Percentiles rank a stretch among this genome's conserved stretches.
These are phyloP conservation scores for Globisporangium cystogenes DNA, from an alignment of 352 stramenopile genomes.

Conservation along the genomic window DNA sequence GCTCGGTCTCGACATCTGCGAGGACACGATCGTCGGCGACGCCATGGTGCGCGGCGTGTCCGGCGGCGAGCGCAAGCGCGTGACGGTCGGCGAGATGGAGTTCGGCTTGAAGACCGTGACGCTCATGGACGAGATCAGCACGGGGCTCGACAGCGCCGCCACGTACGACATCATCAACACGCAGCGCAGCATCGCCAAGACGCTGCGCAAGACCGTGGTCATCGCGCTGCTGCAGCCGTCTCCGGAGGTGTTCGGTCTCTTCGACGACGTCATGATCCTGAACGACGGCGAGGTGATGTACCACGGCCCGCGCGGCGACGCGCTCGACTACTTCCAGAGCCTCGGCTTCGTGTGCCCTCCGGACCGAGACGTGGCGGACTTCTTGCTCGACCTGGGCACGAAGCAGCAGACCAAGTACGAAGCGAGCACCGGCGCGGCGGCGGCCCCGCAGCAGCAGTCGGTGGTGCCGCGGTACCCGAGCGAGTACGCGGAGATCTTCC, in stretches of 20 bases:
- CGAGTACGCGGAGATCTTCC: slow-evolving; percentile 31
- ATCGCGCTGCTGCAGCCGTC: slow-evolving; percentile 77
- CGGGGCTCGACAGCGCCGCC: slow-evolving; percentile 86
- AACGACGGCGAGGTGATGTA: slow-evolving; percentile 22
- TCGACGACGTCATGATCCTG: slow-evolving; percentile 89
- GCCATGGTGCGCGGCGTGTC: slow-evolving; percentile 51
- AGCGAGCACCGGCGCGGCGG: neutral
- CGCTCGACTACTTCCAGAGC: slow-evolving; percentile 11
- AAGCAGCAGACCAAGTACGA: slow-evolving; percentile 16
- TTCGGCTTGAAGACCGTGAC: slow-evolving; percentile 63
- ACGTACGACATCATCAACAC: slow-evolving; percentile 89
- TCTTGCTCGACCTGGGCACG: slow-evolving; percentile 13
- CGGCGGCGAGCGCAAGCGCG: slow-evolving; percentile 58
- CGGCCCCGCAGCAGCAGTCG: neutral
- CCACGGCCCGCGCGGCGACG: slow-evolving; percentile 14
- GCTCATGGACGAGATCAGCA: slow-evolving; percentile 91
- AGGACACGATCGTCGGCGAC: slow-evolving; percentile 23
- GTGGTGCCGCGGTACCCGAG: slow-evolving; percentile 9
- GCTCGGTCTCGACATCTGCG: slow-evolving; percentile 6
- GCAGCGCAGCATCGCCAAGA: slow-evolving; percentile 41
- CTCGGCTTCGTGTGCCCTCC: slow-evolving; percentile 12
- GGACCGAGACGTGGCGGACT: slow-evolving; percentile 15
- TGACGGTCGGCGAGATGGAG: slow-evolving; percentile 81
- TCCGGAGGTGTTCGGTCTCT: slow-evolving; percentile 85
- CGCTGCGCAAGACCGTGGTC: slow-evolving; percentile 22